These are phyloP conservation scores for Piper betle DNA, from an alignment of 164 flowering plant genomes.

Conservation along the genomic window DNA sequence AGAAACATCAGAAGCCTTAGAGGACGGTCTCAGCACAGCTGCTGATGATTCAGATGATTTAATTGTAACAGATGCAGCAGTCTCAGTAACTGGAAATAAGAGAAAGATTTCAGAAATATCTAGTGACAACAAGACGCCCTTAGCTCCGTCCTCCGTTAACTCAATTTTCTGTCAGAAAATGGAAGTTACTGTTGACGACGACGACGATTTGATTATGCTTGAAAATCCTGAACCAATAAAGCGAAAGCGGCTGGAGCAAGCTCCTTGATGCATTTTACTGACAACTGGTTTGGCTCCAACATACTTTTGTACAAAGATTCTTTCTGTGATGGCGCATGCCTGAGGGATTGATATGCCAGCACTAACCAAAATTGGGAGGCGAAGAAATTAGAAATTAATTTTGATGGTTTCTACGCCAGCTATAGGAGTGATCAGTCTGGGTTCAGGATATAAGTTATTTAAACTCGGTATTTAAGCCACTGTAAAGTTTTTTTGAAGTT, in stretches of 20 bases:
- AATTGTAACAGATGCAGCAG: constrained; percentile 13
- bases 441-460: no score
- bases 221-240: constrained; percentile 17
- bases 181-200: constrained; percentile 27
- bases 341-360: background rate
- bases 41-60: constrained; percentile 25
- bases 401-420: background rate
- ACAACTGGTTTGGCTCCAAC: background rate
- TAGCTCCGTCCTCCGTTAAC: constrained; percentile 9
- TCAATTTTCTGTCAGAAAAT: constrained; percentile 9
- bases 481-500: background rate
- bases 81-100: constrained; percentile 32
- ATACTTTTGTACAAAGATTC: background rate
- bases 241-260: constrained; percentile 37
- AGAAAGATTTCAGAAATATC: constrained; percentile 43
- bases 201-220: constrained; percentile 28
- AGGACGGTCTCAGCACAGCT: constrained; percentile 16
- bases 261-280: background rate
- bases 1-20: constrained; percentile 31
- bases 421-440: background rate
- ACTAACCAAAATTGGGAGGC: background rate
- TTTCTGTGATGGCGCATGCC: background rate
- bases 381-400: background rate
- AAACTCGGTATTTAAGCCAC: background rate
- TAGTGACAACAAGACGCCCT: background rate